A percentile compares a stretch with the other conserved stretches of the same genome.
Evolutionary conservation across 2,329 filamentous ascomycete species (phyloP).

Genomic region (Aureobasidium uvarum): DNA sequence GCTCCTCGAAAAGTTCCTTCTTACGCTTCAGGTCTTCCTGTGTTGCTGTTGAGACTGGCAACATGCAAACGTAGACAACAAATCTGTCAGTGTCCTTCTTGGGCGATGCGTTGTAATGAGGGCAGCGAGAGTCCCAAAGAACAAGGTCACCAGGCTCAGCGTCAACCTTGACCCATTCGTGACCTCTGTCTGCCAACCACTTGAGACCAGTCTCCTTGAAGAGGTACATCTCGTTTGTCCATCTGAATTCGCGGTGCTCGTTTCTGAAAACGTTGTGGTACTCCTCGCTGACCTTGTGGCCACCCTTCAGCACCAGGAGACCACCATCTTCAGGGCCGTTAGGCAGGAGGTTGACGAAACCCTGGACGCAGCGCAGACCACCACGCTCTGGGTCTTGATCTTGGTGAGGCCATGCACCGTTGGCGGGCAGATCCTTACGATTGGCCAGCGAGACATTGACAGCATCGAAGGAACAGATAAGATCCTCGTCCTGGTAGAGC

Average conservation of each 20-base stretch:
- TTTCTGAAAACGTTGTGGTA: slow-evolving; percentile 36
- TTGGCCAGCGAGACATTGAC: slow-evolving; percentile 43
- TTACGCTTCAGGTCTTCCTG: slow-evolving; percentile 25
- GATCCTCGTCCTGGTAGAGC: slow-evolving; percentile 42
- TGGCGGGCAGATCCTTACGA: slow-evolving; percentile 34
- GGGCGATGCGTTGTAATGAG: slow-evolving; percentile 36
- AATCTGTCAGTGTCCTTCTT: slow-evolving; percentile 33
- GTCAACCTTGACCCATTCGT: slow-evolving; percentile 29
- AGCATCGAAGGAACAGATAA: slow-evolving; percentile 43
- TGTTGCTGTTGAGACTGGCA: slow-evolving; percentile 25
- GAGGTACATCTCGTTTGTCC: slow-evolving; percentile 36
- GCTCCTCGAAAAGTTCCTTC: slow-evolving; percentile 24
- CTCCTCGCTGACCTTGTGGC: slow-evolving; percentile 37
- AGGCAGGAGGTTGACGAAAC: slow-evolving; percentile 49
- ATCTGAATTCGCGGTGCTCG: slow-evolving; percentile 16
- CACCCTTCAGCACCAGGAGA: slow-evolving; percentile 40
- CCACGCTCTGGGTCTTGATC: slow-evolving; percentile 45
- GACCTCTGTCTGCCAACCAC: slow-evolving; percentile 31
- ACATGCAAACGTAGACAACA: slow-evolving; percentile 35
- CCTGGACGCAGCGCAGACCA: slow-evolving; percentile 54
- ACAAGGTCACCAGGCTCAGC: slow-evolving; percentile 30
- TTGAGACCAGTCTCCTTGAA: slow-evolving; percentile 35
- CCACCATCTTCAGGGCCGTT: slow-evolving; percentile 42
- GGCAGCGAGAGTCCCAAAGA: slow-evolving; percentile 31
- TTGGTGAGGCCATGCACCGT: slow-evolving; percentile 41